These are phyloP conservation scores for Smittium culicis DNA, from an alignment of 371 early-diverging fungal species.

Conservation along the genomic window DNA sequence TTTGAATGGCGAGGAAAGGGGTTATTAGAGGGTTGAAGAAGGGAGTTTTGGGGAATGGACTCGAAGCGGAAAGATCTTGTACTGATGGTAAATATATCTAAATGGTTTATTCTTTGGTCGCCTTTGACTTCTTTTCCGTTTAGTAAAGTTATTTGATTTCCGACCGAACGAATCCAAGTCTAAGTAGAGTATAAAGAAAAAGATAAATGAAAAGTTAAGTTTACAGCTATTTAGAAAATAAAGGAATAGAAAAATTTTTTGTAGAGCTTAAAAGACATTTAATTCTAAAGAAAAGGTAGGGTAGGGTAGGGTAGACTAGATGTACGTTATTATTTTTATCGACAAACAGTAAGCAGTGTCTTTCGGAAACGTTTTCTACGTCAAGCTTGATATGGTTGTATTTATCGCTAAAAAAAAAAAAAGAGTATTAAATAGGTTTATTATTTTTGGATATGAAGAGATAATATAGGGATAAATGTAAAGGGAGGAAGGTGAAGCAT, in stretches of 20 bases:
- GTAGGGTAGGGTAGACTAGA: too few relatives aligned
- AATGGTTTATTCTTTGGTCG: not conserved
- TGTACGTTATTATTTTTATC: not conserved
- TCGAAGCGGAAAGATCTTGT: conserved; percentile 5
- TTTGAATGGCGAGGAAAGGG: not conserved
- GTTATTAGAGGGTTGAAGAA: not conserved
- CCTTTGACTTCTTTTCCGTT: conserved; percentile 10
- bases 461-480: too few relatives aligned
- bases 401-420: conserved; percentile 1
- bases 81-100: not conserved
- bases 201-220: not conserved
- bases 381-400: conserved; percentile 3
- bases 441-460: conserved; percentile 6
- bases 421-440: conserved; percentile 10
- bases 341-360: not conserved
- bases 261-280: too few relatives aligned
- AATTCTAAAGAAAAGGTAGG: too few relatives aligned
- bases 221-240: too few relatives aligned
- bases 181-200: not conserved
- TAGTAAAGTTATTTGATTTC: not conserved
- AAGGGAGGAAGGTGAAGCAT: too few relatives aligned
- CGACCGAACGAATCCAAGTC: conserved; percentile 3
- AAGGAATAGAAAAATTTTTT: too few relatives aligned
- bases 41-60: not conserved
- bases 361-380: not conserved